Evolutionary conservation across 306 rosid genomes (phyloP).

Genomic region (Cicer yamashitae): DNA sequence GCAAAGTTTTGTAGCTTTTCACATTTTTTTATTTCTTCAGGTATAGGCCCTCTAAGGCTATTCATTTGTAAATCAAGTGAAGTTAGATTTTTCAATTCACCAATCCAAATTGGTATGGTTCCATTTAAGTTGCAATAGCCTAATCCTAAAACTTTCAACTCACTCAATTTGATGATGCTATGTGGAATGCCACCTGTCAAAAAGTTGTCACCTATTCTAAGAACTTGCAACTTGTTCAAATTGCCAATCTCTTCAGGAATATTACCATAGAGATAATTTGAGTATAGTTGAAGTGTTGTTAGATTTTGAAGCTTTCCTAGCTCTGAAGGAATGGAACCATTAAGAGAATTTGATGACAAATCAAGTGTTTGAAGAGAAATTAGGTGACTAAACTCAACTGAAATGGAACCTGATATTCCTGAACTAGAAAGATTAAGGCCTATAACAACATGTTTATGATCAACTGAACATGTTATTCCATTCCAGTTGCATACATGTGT

Average conservation of each 20-base stretch:
- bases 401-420: constrained; percentile 76
- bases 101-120: constrained; percentile 78
- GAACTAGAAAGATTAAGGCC: constrained; percentile 74
- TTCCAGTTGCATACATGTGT: constrained; percentile 70
- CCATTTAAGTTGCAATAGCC: constrained; percentile 80
- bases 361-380: constrained; percentile 75
- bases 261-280: constrained; percentile 77
- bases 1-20: constrained; percentile 72
- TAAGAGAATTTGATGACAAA: constrained; percentile 74
- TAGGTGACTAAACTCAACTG: constrained; percentile 59
- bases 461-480: constrained; percentile 72
- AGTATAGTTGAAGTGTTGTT: constrained; percentile 57
- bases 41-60: constrained; percentile 70
- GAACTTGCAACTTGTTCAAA: constrained; percentile 78
- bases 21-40: constrained; percentile 70
- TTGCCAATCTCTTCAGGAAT: constrained; percentile 80
- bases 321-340: constrained; percentile 76
- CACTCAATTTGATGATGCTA: constrained; percentile 65
- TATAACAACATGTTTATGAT: constrained; percentile 51
- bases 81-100: constrained; percentile 67
- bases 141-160: constrained; percentile 69
- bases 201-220: constrained; percentile 82
- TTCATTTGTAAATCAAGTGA: constrained; percentile 80
- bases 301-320: constrained; percentile 70
- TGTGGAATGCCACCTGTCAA: constrained; percentile 74